Conservation (phyloP, 2,329 filamentous ascomycete species). For the Aspergillus ochraceus region DNA sequence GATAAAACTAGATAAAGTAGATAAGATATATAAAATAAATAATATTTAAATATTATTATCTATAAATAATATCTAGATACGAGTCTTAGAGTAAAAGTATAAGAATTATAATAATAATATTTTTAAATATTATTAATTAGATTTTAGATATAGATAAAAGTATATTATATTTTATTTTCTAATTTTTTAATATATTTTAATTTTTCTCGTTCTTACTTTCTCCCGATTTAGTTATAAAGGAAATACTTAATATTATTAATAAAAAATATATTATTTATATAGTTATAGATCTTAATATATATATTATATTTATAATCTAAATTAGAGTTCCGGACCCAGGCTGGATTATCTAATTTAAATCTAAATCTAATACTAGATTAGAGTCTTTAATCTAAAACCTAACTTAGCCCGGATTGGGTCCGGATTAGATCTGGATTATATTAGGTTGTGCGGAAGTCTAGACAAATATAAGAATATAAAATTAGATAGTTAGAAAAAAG, state of each 20-base stretch:
- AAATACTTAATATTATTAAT: not conserved
- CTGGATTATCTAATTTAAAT: not conserved
- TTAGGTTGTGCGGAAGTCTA: too few species aligned
- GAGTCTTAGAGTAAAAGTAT: not conserved
- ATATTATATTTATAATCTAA: not conserved
- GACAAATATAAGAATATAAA: too few species aligned
- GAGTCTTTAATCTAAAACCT: not conserved
- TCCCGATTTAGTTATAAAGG: not conserved
- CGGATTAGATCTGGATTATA: too few species aligned
- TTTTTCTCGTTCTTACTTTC: not conserved
- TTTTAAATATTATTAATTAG: not conserved
- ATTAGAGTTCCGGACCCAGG: not conserved
- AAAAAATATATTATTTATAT: not conserved
- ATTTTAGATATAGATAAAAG: not conserved
- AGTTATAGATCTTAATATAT: not conserved
- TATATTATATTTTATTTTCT: not conserved
- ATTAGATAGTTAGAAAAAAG: too few species aligned
- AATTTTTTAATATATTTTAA: not conserved
- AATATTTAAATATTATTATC: too few species aligned
- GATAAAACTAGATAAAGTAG: too few species aligned
- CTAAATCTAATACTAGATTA: not conserved
- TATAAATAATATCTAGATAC: not conserved
- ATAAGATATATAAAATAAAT: too few species aligned
- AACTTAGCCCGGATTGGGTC: too few species aligned
- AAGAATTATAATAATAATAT: not conserved